Base-by-base conservation (phyloP, 257 asterid species). In the Scutellaria baicalensis region DNA sequence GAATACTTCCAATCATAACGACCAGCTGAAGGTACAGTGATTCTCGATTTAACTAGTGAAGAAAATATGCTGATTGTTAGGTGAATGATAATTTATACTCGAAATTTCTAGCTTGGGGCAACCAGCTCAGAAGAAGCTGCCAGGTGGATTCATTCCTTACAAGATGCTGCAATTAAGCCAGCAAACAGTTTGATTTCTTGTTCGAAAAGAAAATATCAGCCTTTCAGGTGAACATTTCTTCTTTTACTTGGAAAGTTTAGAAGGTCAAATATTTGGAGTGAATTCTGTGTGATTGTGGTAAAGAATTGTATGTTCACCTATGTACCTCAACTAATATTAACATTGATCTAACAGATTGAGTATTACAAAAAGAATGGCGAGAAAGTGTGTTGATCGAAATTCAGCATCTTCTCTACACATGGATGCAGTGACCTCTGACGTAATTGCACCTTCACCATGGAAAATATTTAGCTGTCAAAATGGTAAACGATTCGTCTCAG, bases 101-200 rank as follows among this genome's bases (percentile, higher is more conserved):
- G 64, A 52, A 63, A 67, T 77, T 78, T 52, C 45, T 72, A 92
- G 97, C 80, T 92, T 4, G 97, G 93, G 66, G 86, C 95, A n/a
- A 82, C 75, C 39, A 89, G 96, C 81, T 88, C 97, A 3, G 97
- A 92, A 82, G 96, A 89, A 71, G 96, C 96, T 9, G 90, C 92
- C 27, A 69, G 57, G 62, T 92, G 97, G 97, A 89, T 87, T 39
- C 80, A 49, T 44, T 86, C 89, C 77, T 79, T 92, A 77, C 88
- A 86, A 71, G 80, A 82, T 38, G 82, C 79, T 59, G 95, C 95
- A 39, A 68, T 82, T 48, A 86, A 83, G 27, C 91, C 92, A 1
- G 81, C 64, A 59, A 84, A 73, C 35, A 72, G 72, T 71, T 54
- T 78, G 57, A 27, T 45, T 17, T 70, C 79, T 72, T 78, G 77